Evolutionary conservation across 768 basidiomycete genomes (phyloP), one percentile per base, ranked within the genome.

Genomic region (Suillus lakei): DNA sequence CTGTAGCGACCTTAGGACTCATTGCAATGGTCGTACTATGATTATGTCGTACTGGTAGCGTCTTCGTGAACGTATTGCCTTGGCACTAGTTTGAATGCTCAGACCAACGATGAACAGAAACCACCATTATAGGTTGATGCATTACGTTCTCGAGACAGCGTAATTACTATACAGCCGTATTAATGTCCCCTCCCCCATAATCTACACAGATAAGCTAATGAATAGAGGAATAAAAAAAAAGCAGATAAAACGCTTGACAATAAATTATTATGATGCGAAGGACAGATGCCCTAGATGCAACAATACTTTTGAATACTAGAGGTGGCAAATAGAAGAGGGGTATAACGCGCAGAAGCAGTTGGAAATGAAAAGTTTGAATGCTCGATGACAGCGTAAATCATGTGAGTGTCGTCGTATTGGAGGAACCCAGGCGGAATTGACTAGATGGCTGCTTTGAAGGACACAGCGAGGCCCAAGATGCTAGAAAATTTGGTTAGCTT

Each of bases 391-490:
- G 21, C 30, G 32, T 12, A n/a, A 6, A 59, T 41, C 26, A 59
- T 41, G 26, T 16, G 12, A 62, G 18, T 28, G 36, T 21, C 9
- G 43, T 6, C n/a, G 36, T 28, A 10, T 28, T 32, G 7, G 51
- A 32, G 2, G 39, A n/a, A 18, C 44, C 66, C 8, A 63, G 2
- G 30, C 7, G 16, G 23, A 64, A 56, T 26, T 67, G 61, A 41
- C 53, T 64, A 46, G 53, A 64, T 18, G 39, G 1, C 2, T 51
- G 23, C 23, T 46, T 30, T 16, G 66, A 15, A 6, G 30, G 61
- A 54, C 76, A 77, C 23, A 75, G 34, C 12, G 48, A 34, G 15
- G 32, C 21, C 74, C 74, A 76, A 8, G 70, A 67, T 43, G 38
- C 72, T 77, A 36, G 28, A 50, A 68, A 23, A 7, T 8, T 50